phyloP scores from a whole-genome alignment of 495 filamentous ascomycete species.

The Hypoxylon intermedium region DNA sequence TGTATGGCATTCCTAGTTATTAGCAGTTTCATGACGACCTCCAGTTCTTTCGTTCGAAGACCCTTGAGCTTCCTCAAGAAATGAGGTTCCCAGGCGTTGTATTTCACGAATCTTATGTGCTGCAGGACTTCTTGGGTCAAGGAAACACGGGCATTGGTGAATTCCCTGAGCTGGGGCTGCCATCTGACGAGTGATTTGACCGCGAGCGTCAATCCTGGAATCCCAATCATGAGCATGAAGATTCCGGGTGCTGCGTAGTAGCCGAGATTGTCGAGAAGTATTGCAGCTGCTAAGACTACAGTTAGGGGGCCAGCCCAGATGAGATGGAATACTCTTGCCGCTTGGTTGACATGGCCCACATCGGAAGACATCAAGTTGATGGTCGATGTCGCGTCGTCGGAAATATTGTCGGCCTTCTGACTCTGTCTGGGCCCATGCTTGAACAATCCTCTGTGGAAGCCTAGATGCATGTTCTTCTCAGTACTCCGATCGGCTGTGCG shows the following conservation, averaged over 20 bases:
- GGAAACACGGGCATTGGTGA: constrained; percentile 77
- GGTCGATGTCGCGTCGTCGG: constrained; percentile 76
- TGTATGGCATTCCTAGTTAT: constrained; percentile 71
- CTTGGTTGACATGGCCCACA: constrained; percentile 74
- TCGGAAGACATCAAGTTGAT: constrained; percentile 80
- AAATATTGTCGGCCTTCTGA: constrained; percentile 47
- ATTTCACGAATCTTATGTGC: constrained; percentile 79
- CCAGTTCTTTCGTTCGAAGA: constrained; percentile 69
- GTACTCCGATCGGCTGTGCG: constrained; percentile 37
- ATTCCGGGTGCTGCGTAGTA: constrained; percentile 78
- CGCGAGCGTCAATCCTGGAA: constrained; percentile 67
- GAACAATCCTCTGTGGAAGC: neutral
- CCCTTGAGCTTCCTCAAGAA: constrained; percentile 68
- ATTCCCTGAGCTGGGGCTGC: constrained; percentile 70
- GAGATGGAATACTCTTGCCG: constrained; percentile 75
- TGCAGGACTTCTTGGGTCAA: constrained; percentile 80
- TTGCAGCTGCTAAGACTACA: constrained; percentile 61
- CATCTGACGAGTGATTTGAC: constrained; percentile 65
- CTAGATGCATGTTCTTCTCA: neutral
- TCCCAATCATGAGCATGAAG: constrained; percentile 66
- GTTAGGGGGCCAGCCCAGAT: constrained; percentile 73
- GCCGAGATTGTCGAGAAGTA: constrained; percentile 71
- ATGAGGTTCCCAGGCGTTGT: constrained; percentile 77
- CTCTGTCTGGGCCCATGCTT: constrained; percentile 41
- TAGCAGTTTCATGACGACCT: constrained; percentile 68